Base-by-base conservation (phyloP, 2,329 filamentous ascomycete genomes). In the Septoria petroselini region DNA sequence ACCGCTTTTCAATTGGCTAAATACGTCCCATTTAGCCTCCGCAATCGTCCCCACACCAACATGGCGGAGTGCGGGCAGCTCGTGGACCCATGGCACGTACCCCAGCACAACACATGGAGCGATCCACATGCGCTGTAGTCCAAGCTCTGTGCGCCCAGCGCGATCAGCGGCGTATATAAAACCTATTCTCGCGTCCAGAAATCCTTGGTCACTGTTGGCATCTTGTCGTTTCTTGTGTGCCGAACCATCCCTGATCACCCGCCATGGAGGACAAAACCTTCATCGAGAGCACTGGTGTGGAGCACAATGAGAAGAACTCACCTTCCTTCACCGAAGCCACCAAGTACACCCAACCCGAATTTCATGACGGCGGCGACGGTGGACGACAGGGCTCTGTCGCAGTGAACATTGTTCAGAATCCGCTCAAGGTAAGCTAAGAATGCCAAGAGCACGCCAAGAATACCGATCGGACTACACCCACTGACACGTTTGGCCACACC, bases 401-500 rank as follows among this genome's bases (percentile, higher is more conserved):
- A 4, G 54, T 75, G 49, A 76, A 76, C 58, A 67, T 76, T 42
- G 69, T 76, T 50, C 62, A 73, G 59, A 76, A 76, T 47, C 73
- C 73, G 21, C 58, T 76, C 44, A 70, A 66, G 64, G 73, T 75
- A 54, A 63, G 67, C 39, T 19, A n/a, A n/a, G n/a, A n/a, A n/a
- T n/a, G n/a, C n/a, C n/a, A n/a, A n/a, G n/a, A n/a, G n/a, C 17
- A 19, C 33, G 37, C 37, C 50, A 7, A 30, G 21, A 38, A 37
- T 29, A 34, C 43, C 43, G 21, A 39, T 17, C 30, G 30, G 42
- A 38, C 14, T 11, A 21, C 14, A 45, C 8, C n/a, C 2, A 37
- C 56, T 58, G 52, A 61, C 41, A 33, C 11, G 23, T 4, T 27
- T 41, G 33, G 17, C 37, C 14, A 45, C 31, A 29, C 46, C 42